Base-by-base conservation (phyloP, 73 alveolate genomes). In the Paramecium caudatum region DNA sequence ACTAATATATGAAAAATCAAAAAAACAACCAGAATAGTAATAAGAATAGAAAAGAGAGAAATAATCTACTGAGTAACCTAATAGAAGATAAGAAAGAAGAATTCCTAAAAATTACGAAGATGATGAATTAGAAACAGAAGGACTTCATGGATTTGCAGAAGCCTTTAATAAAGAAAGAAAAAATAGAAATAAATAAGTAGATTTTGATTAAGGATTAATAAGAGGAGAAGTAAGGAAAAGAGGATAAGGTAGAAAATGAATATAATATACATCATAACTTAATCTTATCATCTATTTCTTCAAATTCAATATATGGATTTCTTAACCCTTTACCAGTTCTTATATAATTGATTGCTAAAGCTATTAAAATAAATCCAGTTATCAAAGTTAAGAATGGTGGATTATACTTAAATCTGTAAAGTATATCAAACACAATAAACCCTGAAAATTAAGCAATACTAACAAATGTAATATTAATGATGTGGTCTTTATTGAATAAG, bases 281-380 rank as follows among this genome's bases (percentile, higher is more conserved):
- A 23, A 55, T 23, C 17, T 55, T 55, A 6, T 55, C 80, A 10
- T 55, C 80, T 0, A 55, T 55, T 55, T 37, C 1, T 10, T 55
- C 80, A 32, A 65, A 65, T 65, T 65, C 49, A 33, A 65, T 36
- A 65, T 65, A 65, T 0, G 82, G 82, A 63, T 27, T 63, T 34
- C 48, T 34, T 13, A 63, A 63, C 8, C 82, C 82, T 63, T 34
- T 23, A 2, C 83, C 83, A 25, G 83, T 65, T 65, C 47, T 65
- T 36, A 30, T 32, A 65, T 33, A 65, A 9, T 65, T 65, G 27
- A 65, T 3, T 4, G 39, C 55, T 49, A 65, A 32, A 32, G 50
- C 83, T 8, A 65, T n/a, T 23, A 65, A 16, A 10, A 65, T 65
- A 9, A 30, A 65, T 5, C 83, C 83, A 65, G 83, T 65, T 32